These are phyloP conservation scores for Sicyos baderoa DNA, from an alignment of 306 rosid species.

Conservation along the genomic window DNA sequence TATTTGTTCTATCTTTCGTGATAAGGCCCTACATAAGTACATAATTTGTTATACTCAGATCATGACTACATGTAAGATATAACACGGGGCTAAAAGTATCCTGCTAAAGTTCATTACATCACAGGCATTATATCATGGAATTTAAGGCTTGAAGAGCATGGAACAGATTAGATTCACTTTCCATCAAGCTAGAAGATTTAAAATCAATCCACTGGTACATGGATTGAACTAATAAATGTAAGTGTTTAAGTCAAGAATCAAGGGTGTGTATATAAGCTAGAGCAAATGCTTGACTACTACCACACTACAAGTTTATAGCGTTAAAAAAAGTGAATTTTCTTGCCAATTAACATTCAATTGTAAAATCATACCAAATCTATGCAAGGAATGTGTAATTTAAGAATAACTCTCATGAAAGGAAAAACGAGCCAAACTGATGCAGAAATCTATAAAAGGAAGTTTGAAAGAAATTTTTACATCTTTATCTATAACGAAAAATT, in stretches of 20 bases:
- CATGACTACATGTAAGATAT: no score
- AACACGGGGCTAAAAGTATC: not conserved
- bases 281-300: not conserved
- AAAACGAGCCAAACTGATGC: conserved; percentile 5
- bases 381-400: not conserved
- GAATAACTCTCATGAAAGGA: not conserved
- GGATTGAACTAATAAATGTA: not conserved
- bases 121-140: not conserved
- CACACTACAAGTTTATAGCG: not conserved
- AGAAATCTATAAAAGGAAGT: conserved; percentile 2
- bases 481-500: conserved; percentile 73
- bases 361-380: not conserved
- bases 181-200: not conserved
- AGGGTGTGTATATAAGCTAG: not conserved
- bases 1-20: conserved; percentile 66
- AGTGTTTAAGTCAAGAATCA: not conserved
- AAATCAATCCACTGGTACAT: conserved; percentile 8
- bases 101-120: conserved; percentile 4
- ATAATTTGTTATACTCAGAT: not conserved
- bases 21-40: conserved; percentile 69
- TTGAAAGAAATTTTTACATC: conserved; percentile 43
- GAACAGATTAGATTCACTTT: not conserved
- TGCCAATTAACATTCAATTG: not conserved
- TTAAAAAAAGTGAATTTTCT: not conserved
- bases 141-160: not conserved